Base-by-base conservation (phyloP, 306 rosid species). In the Geum urbanum region DNA sequence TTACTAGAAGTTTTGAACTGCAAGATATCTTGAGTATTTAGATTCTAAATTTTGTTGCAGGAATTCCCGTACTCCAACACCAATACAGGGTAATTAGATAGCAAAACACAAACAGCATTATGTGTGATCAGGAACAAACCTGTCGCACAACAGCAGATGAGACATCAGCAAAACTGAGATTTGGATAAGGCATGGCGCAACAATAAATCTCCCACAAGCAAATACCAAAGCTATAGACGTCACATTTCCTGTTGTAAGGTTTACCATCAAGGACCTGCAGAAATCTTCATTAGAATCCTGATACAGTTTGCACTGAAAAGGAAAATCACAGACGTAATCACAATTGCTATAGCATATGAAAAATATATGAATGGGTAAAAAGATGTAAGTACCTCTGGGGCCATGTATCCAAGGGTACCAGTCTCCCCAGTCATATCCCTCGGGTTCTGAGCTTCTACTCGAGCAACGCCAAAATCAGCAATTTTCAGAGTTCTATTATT, bases 191-290 rank as follows among this genome's bases (percentile, higher is more conserved):
- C 96, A 92, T 92, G 50, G 86, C 96, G 35, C 96, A 92, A 62
- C 97, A 92, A 63, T 92, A 92, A 57, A 87, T 83, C 78, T 92
- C 97, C 97, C 97, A 92, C 73, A 92, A 77, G 88, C 96, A 92
- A 78, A 92, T 92, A 57, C 92, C 97, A 67, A 85, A 87, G 78
- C 97, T 92, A 58, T 92, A 92, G 24, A 87, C 95, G 58, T 92
- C 97, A 7, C 97, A 92, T 80, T 83, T 92, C 63, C 94, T 82
- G 81, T 92, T 92, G 87, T 90, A 90, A 63, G 98, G 98, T 70
- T 86, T 90, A 10, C 96, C 98, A 76, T 88, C 91, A 76, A 90
- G 79, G 72, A 92, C 96, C 98, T 90, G 77, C 80, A 76, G 32
- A 68, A 40, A 27, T 67, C 13, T 54, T 50, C 68, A 67, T 72